phyloP scores from a whole-genome alignment of 139 green algal species.

The Tetraselmis chui region DNA sequence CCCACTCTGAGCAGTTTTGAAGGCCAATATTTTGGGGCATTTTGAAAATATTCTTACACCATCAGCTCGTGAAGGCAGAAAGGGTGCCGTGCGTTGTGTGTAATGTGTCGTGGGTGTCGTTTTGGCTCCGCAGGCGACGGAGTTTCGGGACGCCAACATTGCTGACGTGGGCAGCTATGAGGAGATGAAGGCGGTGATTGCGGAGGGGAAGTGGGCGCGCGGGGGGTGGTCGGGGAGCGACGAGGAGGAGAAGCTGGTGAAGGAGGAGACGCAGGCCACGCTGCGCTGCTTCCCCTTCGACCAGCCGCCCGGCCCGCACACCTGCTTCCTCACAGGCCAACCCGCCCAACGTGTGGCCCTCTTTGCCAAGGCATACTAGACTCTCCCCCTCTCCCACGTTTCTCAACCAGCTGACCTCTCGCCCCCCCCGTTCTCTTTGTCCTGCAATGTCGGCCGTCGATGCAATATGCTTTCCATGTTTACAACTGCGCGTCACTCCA shows the following conservation, averaged over 20 bases:
- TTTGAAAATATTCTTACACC: too few relatives aligned
- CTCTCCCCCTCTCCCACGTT: not conserved
- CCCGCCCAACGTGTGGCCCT: slow-evolving; percentile 79
- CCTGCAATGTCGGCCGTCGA: not conserved
- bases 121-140: slow-evolving; percentile 56
- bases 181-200: slow-evolving; percentile 79
- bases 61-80: too few relatives aligned
- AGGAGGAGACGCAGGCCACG: slow-evolving; percentile 91
- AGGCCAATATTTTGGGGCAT: too few relatives aligned
- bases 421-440: not conserved
- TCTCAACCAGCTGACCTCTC: not conserved
- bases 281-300: slow-evolving; percentile 97
- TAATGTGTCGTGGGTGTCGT: too few relatives aligned
- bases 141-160: slow-evolving; percentile 92
- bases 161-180: slow-evolving; percentile 89
- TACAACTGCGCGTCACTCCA: too few relatives aligned
- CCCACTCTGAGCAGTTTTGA: too few relatives aligned
- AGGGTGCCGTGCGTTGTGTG: too few relatives aligned
- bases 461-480: too few relatives aligned
- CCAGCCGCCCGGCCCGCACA: slow-evolving; percentile 55
- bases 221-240: slow-evolving; percentile 78
- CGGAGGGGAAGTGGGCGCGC: slow-evolving; percentile 83
- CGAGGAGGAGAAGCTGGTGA: slow-evolving; percentile 79
- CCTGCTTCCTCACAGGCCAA: slow-evolving; percentile 78
- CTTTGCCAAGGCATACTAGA: slow-evolving; percentile 94